Conservation (phyloP, 176 grass and related monocot species). For the Themeda triandra region DNA sequence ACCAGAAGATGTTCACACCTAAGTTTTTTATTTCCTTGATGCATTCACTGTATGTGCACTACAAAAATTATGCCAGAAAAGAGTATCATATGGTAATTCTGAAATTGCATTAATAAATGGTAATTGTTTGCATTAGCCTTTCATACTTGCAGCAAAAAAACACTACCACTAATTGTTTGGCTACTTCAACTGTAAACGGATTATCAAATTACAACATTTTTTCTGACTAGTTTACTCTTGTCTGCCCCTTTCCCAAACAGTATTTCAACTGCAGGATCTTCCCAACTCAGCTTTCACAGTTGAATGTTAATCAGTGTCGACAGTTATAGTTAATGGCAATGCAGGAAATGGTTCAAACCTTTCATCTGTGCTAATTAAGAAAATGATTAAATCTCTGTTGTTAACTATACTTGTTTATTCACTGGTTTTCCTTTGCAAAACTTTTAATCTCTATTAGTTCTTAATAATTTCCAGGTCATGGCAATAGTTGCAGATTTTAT, state of each 20-base stretch:
- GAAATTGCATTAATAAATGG: not conserved
- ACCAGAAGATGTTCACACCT: not conserved
- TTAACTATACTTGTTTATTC: not conserved
- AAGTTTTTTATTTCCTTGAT: not conserved
- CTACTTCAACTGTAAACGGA: not conserved
- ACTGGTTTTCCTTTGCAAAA: not conserved
- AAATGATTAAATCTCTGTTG: not conserved
- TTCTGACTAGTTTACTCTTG: not conserved
- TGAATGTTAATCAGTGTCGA: slow-evolving; percentile 1
- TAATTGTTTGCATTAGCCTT: not conserved
- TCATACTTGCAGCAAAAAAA: not conserved
- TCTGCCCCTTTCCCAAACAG: not conserved
- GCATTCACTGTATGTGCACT: not conserved
- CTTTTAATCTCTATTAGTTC: slow-evolving; percentile 10
- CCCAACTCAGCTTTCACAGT: not conserved
- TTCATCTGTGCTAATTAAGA: slow-evolving; percentile 3
- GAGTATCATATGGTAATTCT: not conserved
- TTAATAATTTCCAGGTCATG: slow-evolving; percentile 66
- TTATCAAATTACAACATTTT: not conserved
- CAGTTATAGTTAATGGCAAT: not conserved
- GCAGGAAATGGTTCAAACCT: not conserved
- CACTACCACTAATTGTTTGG: not conserved
- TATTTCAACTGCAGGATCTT: not conserved
- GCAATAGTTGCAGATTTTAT: slow-evolving; percentile 99
- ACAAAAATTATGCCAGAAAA: not conserved